Evolutionary conservation across 768 basidiomycete species (phyloP).

Genomic region (Lentinula sp.): DNA sequence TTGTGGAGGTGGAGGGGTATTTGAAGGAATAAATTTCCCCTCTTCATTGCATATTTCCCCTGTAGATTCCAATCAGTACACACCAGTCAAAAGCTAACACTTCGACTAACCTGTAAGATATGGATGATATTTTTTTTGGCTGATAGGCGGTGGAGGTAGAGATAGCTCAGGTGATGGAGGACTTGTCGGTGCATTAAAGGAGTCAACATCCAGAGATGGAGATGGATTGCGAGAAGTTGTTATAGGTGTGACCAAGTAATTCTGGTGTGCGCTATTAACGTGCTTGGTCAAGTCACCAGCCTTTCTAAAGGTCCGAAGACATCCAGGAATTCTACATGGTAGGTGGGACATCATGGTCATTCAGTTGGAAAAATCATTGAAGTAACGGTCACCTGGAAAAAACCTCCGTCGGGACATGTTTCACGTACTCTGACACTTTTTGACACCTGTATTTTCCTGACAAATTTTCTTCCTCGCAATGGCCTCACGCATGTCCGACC

Average conservation of each 20-base stretch:
- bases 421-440: not conserved
- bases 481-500: not conserved
- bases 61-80: not conserved
- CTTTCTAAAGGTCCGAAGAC: not conserved
- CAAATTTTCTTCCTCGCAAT: not conserved
- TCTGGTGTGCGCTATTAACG: not conserved
- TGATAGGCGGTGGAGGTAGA: not conserved
- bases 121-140: not conserved
- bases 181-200: not conserved
- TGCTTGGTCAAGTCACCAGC: not conserved
- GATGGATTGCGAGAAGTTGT: not conserved
- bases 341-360: not conserved
- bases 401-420: not conserved
- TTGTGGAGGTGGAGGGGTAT: not conserved
- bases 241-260: not conserved
- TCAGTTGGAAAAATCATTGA: not conserved
- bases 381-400: too few species aligned
- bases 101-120: not conserved
- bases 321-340: not conserved
- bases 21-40: not conserved
- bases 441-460: not conserved
- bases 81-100: not conserved
- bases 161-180: not conserved
- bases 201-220: not conserved
- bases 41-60: constrained; percentile 3